Evolutionary conservation across 352 stramenopile genomes (phyloP), one percentile per base, ranked within the genome.

Genomic region (Globisporangium lucens): DNA sequence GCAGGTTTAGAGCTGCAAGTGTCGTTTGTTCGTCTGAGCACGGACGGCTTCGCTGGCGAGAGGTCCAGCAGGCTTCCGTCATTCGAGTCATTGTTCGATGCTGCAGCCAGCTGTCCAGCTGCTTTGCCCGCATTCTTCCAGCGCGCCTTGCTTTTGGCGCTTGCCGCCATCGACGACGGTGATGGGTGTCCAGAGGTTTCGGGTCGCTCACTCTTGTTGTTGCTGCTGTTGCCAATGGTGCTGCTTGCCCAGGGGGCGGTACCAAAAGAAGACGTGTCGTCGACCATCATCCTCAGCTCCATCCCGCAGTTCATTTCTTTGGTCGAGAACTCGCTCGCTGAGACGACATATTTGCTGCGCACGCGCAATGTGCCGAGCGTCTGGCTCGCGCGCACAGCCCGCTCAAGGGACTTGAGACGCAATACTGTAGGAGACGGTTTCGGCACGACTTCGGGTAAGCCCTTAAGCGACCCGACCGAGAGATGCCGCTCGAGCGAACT

Each of bases 301-400:
- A 83, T 70, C 4, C 65, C 69, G 4, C 77, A 43, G n/a, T 81
- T 79, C 59, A 80, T 79, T 20, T 81, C 78, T 1, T 75, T 73
- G 0, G 71, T 75, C 1, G 72, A 76, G 29, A 77, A 81, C 49
- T 88, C 72, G 62, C 70, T 75, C 3, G 69, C 61, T 17, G 76
- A 74, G 2, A 82, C 56, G 2, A 79, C 30, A 58, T 89, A 90
- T 36, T 86, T 87, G 22, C 51, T 68, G 38, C 67, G 61, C 22
- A 57, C 61, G 10, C 46, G 47, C 22, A 81, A 67, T 0, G 75
- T 75, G 2, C 79, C 80, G 2, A 92, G 70, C 12, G 71, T 74
- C 30, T 90, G 82, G 17, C 72, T 79, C 4, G 84, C 84, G 8
- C 81, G 77, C 4, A 92, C 76, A 2, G 79, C 82, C 24, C 77